Evolutionary conservation across 2,329 filamentous ascomycete genomes (phyloP).

Genomic region (Aschersonia sp.): DNA sequence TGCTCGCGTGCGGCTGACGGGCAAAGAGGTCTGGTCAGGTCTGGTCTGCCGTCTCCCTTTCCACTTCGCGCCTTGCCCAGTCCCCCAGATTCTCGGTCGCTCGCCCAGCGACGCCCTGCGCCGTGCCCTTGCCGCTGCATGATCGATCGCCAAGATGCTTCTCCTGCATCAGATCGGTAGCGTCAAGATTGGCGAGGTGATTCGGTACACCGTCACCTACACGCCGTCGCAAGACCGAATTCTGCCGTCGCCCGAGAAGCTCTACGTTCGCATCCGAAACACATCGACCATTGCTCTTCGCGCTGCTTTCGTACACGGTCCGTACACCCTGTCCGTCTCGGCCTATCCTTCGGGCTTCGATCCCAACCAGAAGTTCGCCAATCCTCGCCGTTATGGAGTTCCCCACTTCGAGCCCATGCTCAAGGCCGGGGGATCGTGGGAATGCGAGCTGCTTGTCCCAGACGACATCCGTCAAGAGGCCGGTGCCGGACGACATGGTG

Average conservation of each 20-base stretch:
- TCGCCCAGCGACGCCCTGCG: too few species aligned
- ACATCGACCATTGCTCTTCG: constrained; percentile 79
- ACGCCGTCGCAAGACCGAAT: constrained; percentile 81
- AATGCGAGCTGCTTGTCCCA: constrained; percentile 65
- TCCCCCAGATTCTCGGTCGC: too few species aligned
- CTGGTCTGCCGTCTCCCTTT: too few species aligned
- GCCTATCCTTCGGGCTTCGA: constrained; percentile 75
- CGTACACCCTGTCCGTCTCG: constrained; percentile 78
- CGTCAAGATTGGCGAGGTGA: constrained; percentile 87
- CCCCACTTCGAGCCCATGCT: constrained; percentile 94
- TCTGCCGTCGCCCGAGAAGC: constrained; percentile 64
- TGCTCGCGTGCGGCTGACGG: neutral
- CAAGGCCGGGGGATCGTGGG: constrained; percentile 84
- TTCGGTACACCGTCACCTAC: constrained; percentile 86
- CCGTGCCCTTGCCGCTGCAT: neutral
- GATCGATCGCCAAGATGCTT: constrained; percentile 44
- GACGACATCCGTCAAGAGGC: constrained; percentile 59
- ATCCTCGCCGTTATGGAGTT: constrained; percentile 55
- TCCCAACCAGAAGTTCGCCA: constrained; percentile 63
- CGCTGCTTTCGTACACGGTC: constrained; percentile 90
- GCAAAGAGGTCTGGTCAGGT: too few species aligned
- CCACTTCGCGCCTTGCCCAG: too few species aligned
- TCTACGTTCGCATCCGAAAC: constrained; percentile 84
- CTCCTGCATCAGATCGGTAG: constrained; percentile 81
- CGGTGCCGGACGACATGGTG: constrained; percentile 26